Evolutionary conservation across 2,329 filamentous ascomycete species (phyloP), one percentile per base, ranked within the genome.

Genomic region (Grosmannia huntii): DNA sequence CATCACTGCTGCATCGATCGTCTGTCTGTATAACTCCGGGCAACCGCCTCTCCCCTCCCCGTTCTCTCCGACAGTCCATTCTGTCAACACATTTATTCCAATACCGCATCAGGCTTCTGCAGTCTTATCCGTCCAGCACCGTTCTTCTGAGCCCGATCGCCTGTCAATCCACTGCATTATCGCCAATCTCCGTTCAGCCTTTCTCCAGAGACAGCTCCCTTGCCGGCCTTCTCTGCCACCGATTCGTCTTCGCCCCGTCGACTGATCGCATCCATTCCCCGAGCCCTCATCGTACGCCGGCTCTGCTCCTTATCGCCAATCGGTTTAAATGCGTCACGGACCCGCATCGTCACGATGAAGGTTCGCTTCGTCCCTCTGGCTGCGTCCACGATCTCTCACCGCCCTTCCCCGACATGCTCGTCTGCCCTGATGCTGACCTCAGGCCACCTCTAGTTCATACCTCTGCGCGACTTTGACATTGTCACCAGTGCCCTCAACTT

Each of bases 401-500:
- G 16, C n/a, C 31, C 16, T 36, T 53, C 28, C 28, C 12, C 4
- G 10, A 21, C 48, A 9, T 23, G 6, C 2, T n/a, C 31, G 6
- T 36, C 19, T 23, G 2, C 21, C 5, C 23, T 9, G 25, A 1
- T 21, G 53, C 53, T 55, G 25, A 55, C 33, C 14, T n/a, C 33
- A 23, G 11, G 9, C 11, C 27, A 19, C 23, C 11, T 23, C 4
- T 31, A 99, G 92, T 99, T 95, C 73, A 80, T 99, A 67, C 90
- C 92, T 61, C 82, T 96, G 62, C 86, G 85, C 72, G 88, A 95
- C 65, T 91, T 97, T 69, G 91, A 97, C 72, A 84, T 87, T 71
- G 88, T 97, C 64, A 92, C 90, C 61, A 87, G 87, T 74, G 89
- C 92, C 62, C 84, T 99, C 69, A 97, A 96, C 70, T 97, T 97